Percentiles rank a stretch among this genome's conserved stretches.
Conservation (phyloP, 139 green algal genomes). For the Volvox reticuliferus region DNA sequence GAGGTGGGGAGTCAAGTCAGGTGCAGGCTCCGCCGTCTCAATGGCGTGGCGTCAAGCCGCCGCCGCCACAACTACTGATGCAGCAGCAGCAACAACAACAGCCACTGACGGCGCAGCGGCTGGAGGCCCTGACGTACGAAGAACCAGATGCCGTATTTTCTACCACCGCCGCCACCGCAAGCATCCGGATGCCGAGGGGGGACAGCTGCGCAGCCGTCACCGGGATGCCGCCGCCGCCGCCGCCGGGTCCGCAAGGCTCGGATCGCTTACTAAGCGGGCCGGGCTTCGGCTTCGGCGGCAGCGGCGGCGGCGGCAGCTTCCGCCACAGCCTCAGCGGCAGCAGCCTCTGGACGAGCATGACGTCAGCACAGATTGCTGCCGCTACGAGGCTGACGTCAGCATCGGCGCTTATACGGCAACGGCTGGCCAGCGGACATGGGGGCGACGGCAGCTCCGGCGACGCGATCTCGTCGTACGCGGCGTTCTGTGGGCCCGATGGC, state of each 20-base stretch:
- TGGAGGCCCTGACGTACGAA: neutral
- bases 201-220: neutral
- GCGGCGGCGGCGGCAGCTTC: constrained; percentile 8
- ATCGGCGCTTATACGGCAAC: constrained; percentile 12
- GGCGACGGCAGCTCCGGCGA: constrained; percentile 19
- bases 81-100: neutral
- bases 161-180: neutral
- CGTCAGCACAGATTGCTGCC: constrained; percentile 7
- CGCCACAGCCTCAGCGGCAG: constrained; percentile 21
- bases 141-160: neutral
- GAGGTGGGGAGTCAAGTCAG: neutral
- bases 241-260: neutral
- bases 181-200: neutral
- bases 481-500: neutral
- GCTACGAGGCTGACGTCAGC: constrained; percentile 30
- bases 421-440: neutral
- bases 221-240: neutral
- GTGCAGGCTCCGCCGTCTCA: neutral
- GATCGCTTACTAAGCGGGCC: neutral
- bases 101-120: neutral
- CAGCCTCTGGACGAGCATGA: constrained; percentile 27
- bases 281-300: neutral
- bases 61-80: neutral
- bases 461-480: neutral
- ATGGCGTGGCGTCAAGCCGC: neutral